Conservation (phyloP, 108 stramenopile genomes). For the Phaeodactylum tricornutum region DNA sequence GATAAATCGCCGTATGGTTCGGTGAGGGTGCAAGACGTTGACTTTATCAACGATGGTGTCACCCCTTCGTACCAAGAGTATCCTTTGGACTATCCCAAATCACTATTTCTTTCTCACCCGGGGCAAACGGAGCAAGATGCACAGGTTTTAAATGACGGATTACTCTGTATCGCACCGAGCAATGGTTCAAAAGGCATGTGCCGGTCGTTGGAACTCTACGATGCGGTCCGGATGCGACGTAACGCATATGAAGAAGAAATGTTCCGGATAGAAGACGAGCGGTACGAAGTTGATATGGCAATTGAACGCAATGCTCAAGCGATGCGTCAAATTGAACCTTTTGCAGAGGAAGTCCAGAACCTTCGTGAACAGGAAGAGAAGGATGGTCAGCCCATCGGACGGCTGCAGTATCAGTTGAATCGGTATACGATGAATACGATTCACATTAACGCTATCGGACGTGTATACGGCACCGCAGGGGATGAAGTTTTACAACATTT, state of each 20-base stretch:
- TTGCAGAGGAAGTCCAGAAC: slow-evolving; percentile 80
- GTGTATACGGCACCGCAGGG: slow-evolving; percentile 75
- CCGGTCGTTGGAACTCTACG: slow-evolving; percentile 51
- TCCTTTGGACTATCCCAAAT: slow-evolving; percentile 53
- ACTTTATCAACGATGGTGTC: slow-evolving; percentile 28
- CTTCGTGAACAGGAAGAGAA: slow-evolving; percentile 72
- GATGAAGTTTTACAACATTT: slow-evolving; percentile 93
- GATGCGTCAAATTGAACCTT: slow-evolving; percentile 84
- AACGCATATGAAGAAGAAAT: slow-evolving; percentile 77
- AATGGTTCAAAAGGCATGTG: slow-evolving; percentile 9
- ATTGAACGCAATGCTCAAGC: slow-evolving; percentile 87
- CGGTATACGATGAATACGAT: slow-evolving; percentile 45
- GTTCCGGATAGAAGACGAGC: slow-evolving; percentile 76
- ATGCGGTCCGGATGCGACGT: slow-evolving; percentile 38
- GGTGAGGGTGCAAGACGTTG: slow-evolving; percentile 38
- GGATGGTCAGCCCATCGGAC: slow-evolving; percentile 79
- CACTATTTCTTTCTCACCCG: slow-evolving; percentile 30
- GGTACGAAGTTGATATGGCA: slow-evolving; percentile 97
- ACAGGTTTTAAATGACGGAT: slow-evolving; percentile 37
- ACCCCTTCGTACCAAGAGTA: slow-evolving; percentile 66
- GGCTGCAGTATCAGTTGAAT: slow-evolving; percentile 72
- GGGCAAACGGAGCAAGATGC: slow-evolving; percentile 43
- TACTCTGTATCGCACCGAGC: slow-evolving; percentile 28
- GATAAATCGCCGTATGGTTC: slow-evolving; percentile 68
- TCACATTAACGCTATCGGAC: slow-evolving; percentile 75